A percentile compares a stretch with the other conserved stretches of the same genome.
Conservation (phyloP, 768 basidiomycete genomes). For the Calocybe cyanea region DNA sequence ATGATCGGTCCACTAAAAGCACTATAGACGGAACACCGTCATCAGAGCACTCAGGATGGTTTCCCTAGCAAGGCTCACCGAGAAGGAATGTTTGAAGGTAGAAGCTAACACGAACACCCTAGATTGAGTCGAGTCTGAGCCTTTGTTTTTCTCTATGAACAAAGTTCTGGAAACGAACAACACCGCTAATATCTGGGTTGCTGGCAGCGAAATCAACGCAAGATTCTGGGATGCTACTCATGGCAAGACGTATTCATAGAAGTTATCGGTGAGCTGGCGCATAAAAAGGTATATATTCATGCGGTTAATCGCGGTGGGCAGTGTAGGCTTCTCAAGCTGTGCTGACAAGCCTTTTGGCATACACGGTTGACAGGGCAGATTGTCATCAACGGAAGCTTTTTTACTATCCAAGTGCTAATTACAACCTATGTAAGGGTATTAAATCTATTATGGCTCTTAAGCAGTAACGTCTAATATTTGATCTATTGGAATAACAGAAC, state of each 20-base stretch:
- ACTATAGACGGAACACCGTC: slow-evolving; percentile 19
- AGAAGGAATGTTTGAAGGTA: slow-evolving; percentile 25
- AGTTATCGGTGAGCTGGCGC: neutral
- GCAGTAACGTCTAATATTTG: slow-evolving; percentile 30
- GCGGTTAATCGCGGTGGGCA: neutral
- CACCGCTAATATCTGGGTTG: slow-evolving; percentile 33
- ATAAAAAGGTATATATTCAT: neutral
- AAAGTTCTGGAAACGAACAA: slow-evolving; percentile 14
- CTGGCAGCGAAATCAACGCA: slow-evolving; percentile 18
- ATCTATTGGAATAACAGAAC: slow-evolving; percentile 52
- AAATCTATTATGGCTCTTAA: no score
- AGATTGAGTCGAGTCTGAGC: neutral
- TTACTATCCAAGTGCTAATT: no score
- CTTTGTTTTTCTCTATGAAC: neutral
- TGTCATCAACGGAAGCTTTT: no score
- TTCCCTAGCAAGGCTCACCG: slow-evolving; percentile 12
- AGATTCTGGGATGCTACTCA: slow-evolving; percentile 5
- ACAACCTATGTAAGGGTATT: neutral
- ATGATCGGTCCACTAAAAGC: slow-evolving; percentile 37
- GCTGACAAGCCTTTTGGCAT: neutral
- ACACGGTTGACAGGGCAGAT: no score
- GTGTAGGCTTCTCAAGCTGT: neutral
- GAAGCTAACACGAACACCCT: slow-evolving; percentile 34
- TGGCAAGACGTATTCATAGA: slow-evolving; percentile 1
- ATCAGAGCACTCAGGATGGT: neutral